These are phyloP conservation scores for Starmerella cellae DNA, from an alignment of 805 yeast genomes.

Conservation along the genomic window DNA sequence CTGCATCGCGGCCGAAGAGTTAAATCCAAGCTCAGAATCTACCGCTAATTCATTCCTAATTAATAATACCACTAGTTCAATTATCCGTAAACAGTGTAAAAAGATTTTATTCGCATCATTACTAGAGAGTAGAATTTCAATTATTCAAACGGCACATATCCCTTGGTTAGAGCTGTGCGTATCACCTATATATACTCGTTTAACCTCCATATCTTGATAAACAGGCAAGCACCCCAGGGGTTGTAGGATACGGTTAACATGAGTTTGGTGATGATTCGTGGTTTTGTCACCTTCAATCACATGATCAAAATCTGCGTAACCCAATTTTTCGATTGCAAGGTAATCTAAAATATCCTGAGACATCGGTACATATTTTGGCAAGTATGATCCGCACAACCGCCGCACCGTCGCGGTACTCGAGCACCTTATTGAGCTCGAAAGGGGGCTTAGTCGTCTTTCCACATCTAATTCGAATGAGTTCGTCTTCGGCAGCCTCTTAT, in stretches of 20 bases:
- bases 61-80: too few relatives aligned
- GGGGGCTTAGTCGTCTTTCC: neutral
- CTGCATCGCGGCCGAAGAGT: conserved; percentile 23
- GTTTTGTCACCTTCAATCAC: neutral
- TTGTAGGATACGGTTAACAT: neutral
- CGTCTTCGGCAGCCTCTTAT: conserved; percentile 9
- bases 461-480: neutral
- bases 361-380: neutral
- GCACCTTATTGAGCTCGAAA: neutral
- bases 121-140: too few relatives aligned
- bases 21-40: conserved; percentile 19
- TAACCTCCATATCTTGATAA: neutral
- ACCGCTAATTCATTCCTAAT: conserved; percentile 8
- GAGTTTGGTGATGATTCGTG: neutral
- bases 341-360: neutral
- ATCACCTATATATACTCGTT: too few relatives aligned
- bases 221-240: neutral
- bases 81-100: too few relatives aligned
- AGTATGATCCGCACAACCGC: neutral
- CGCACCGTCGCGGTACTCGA: neutral
- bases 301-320: neutral
- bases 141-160: too few relatives aligned
- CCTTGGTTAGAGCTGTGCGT: too few relatives aligned
- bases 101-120: too few relatives aligned
- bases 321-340: neutral